Percentiles rank a stretch among this genome's conserved stretches.
Evolutionary conservation across 2,329 filamentous ascomycete genomes (phyloP).

Genomic region (Aspergillus fumigatiaffinis): DNA sequence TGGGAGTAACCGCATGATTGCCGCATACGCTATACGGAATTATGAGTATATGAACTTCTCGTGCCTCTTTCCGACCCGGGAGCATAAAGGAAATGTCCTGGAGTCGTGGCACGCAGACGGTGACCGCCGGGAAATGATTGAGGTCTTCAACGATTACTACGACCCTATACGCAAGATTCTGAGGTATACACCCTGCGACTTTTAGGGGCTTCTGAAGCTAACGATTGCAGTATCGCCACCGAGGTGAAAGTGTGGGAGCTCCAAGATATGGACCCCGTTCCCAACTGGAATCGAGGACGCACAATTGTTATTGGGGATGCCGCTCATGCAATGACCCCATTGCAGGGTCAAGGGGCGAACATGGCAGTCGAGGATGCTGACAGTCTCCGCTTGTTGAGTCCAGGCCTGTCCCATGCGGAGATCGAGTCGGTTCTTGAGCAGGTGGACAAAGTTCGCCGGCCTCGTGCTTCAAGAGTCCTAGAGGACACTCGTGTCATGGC

Average conservation of each 20-base stretch:
- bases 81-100: neutral
- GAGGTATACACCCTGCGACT: too few relatives aligned
- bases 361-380: constrained; percentile 51
- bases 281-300: constrained; percentile 28
- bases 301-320: constrained; percentile 35
- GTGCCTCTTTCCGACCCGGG: neutral
- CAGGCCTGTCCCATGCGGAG: too few relatives aligned
- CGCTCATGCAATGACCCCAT: constrained; percentile 32
- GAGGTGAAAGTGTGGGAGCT: constrained; percentile 3
- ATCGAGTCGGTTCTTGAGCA: too few relatives aligned
- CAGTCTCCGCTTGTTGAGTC: too few relatives aligned
- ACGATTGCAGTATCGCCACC: neutral
- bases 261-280: constrained; percentile 1
- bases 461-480: too few relatives aligned
- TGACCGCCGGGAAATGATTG: neutral
- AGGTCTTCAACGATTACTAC: neutral
- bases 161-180: too few relatives aligned
- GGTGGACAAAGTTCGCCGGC: too few relatives aligned
- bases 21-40: neutral
- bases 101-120: constrained; percentile 1
- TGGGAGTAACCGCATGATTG: neutral
- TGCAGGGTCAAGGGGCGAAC: constrained; percentile 49
- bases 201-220: too few relatives aligned
- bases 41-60: constrained; percentile 3
- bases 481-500: too few relatives aligned